Evolutionary conservation across 2,329 filamentous ascomycete species (phyloP).

Genomic region (Pseudocercospora crystallina): DNA sequence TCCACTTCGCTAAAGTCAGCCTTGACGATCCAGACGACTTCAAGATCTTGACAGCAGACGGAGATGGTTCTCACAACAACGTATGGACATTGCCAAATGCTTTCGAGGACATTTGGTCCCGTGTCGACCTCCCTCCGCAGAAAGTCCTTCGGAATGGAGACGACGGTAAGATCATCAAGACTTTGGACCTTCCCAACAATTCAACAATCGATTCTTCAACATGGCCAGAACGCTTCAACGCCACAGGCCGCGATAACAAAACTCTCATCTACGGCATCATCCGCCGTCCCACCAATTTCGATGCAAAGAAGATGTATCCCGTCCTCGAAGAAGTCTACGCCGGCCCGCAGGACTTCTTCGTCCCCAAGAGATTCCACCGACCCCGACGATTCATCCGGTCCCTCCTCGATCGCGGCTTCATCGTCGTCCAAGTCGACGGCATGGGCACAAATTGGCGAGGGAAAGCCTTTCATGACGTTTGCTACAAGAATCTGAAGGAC

Average conservation of each 20-base stretch:
- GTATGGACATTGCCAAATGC: not conserved
- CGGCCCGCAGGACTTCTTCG: not conserved
- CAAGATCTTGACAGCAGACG: constrained; percentile 5
- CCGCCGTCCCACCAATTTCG: constrained; percentile 2
- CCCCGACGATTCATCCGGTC: not conserved
- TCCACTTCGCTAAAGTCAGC: constrained; percentile 8
- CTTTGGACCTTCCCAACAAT: not conserved
- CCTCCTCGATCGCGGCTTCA: not conserved
- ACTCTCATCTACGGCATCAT: constrained; percentile 10
- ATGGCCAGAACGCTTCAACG: constrained; percentile 2
- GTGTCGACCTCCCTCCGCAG: constrained; percentile 2
- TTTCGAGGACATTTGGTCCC: constrained; percentile 4
- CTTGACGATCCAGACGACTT: constrained; percentile 3
- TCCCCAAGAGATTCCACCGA: not conserved
- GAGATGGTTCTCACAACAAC: not conserved
- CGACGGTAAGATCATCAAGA: not conserved
- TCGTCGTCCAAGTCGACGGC: constrained; percentile 6
- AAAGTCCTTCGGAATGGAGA: not conserved
- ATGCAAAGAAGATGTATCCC: constrained; percentile 2
- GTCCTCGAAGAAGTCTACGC: constrained; percentile 8
- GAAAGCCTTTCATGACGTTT: constrained; percentile 6
- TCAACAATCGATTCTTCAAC: not conserved
- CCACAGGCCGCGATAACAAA: constrained; percentile 6
- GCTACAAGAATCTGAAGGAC: constrained; percentile 5
- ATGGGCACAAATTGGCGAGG: constrained; percentile 13